These are phyloP conservation scores for Diversispora epigaea DNA, from an alignment of 192 early-diverging fungal species.

Conservation along the genomic window DNA sequence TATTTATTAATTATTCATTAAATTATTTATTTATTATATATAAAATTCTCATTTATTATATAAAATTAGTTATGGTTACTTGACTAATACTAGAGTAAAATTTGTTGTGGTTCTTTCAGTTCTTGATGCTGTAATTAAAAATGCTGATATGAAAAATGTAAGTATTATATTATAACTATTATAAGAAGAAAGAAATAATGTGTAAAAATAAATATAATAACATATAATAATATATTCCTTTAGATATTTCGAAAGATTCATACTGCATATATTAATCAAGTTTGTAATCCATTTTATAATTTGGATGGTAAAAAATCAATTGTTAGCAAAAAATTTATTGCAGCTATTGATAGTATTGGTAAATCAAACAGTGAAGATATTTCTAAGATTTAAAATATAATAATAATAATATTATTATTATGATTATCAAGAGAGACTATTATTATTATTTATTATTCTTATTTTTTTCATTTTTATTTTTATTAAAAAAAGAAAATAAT, in stretches of 20 bases:
- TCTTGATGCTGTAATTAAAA: conserved; percentile 73
- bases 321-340: conserved; percentile 52
- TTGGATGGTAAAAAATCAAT: conserved; percentile 58
- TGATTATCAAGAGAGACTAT: too few relatives aligned
- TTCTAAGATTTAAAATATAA: too few relatives aligned
- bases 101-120: conserved; percentile 67
- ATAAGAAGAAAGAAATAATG: neutral
- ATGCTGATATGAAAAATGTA: conserved; percentile 80
- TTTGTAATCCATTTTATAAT: conserved; percentile 88
- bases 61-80: conserved; percentile 71
- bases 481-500: too few relatives aligned
- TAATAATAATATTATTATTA: too few relatives aligned
- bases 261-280: conserved; percentile 73
- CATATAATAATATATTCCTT: conserved; percentile 4
- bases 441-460: too few relatives aligned
- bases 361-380: conserved; percentile 16
- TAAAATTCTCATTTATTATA: neutral
- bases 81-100: conserved; percentile 84
- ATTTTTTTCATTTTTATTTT: too few relatives aligned
- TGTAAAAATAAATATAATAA: neutral
- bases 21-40: neutral
- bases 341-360: conserved; percentile 60
- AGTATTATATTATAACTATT: conserved; percentile 12
- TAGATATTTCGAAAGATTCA: conserved; percentile 83
- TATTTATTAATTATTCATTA: conserved; percentile 11